These are phyloP conservation scores for Acanthamoeba quina DNA, from an alignment of 208 protist species.

Conservation along the genomic window DNA sequence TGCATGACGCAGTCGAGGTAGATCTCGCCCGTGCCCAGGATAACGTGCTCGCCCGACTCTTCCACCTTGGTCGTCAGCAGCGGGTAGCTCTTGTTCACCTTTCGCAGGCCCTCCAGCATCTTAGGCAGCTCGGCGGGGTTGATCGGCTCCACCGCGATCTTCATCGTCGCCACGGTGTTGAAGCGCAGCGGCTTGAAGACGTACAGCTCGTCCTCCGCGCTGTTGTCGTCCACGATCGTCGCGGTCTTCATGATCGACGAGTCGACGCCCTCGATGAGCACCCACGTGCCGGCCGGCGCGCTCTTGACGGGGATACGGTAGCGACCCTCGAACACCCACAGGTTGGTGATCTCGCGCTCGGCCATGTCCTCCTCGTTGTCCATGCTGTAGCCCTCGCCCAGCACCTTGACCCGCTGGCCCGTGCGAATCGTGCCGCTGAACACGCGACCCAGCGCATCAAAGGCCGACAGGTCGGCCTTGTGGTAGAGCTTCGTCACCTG, in stretches of 20 bases:
- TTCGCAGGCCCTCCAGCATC: slow-evolving; percentile 96
- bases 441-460: slow-evolving; percentile 92
- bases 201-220: slow-evolving; percentile 56
- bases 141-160: slow-evolving; percentile 97
- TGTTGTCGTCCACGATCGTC: slow-evolving; percentile 82
- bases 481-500: slow-evolving; percentile 92
- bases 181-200: slow-evolving; percentile 92
- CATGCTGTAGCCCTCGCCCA: slow-evolving; percentile 93
- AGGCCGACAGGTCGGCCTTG: slow-evolving; percentile 78
- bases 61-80: slow-evolving; percentile 91
- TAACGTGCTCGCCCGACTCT: slow-evolving; percentile 98
- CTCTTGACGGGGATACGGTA: slow-evolving; percentile 89
- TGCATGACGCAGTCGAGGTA: slow-evolving; percentile 98
- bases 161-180: slow-evolving; percentile 91
- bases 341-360: slow-evolving; percentile 69
- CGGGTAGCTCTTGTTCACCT: slow-evolving; percentile 92
- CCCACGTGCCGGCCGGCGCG: slow-evolving; percentile 90
- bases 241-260: slow-evolving; percentile 92
- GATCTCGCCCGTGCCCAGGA: slow-evolving; percentile 98
- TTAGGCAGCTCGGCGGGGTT: slow-evolving; percentile 95
- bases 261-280: slow-evolving; percentile 94
- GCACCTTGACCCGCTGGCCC: slow-evolving; percentile 88
- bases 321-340: slow-evolving; percentile 85
- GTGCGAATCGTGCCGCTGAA: slow-evolving; percentile 89
- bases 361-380: slow-evolving; percentile 91